Conservation (phyloP, 768 basidiomycete species). For the Tylopilus sp. region DNA sequence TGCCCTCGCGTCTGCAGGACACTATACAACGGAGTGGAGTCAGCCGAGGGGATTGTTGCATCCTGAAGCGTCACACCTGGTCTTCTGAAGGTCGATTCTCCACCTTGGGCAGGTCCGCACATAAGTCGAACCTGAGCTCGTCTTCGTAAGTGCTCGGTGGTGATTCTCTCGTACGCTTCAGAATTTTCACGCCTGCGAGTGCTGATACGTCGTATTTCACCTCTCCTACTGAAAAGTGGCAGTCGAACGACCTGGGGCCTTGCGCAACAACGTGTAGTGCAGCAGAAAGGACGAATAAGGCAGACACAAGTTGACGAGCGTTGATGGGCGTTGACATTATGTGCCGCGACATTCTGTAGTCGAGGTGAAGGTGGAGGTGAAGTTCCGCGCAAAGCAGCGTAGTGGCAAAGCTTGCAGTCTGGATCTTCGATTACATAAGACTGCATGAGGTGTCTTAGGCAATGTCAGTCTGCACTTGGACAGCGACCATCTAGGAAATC, state of each 20-base stretch:
- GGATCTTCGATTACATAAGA: conserved; percentile 26
- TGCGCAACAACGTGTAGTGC: conserved; percentile 32
- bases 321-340: conserved; percentile 4
- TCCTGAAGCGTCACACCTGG: conserved; percentile 55
- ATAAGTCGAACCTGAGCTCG: conserved; percentile 63
- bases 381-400: neutral
- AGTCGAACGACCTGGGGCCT: conserved; percentile 47
- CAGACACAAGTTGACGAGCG: conserved; percentile 7
- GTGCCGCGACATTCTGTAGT: conserved; percentile 22
- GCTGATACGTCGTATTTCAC: conserved; percentile 57
- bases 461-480: conserved; percentile 2
- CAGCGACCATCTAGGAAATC: conserved; percentile 13
- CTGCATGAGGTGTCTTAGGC: conserved; percentile 30
- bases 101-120: conserved; percentile 49
- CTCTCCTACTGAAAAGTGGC: conserved; percentile 40
- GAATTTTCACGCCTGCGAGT: conserved; percentile 49
- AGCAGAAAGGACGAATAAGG: conserved; percentile 19
- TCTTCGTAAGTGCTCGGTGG: conserved; percentile 67
- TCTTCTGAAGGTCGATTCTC: conserved; percentile 51
- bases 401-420: neutral
- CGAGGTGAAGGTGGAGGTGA: neutral
- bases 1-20: conserved; percentile 62
- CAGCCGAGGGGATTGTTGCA: neutral
- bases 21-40: conserved; percentile 41
- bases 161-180: conserved; percentile 48